Percentiles rank a stretch among this genome's conserved stretches.
These are phyloP conservation scores for Crucibulum cyathiforme DNA, from an alignment of 1,284 basidiomycete genomes.

Conservation along the genomic window DNA sequence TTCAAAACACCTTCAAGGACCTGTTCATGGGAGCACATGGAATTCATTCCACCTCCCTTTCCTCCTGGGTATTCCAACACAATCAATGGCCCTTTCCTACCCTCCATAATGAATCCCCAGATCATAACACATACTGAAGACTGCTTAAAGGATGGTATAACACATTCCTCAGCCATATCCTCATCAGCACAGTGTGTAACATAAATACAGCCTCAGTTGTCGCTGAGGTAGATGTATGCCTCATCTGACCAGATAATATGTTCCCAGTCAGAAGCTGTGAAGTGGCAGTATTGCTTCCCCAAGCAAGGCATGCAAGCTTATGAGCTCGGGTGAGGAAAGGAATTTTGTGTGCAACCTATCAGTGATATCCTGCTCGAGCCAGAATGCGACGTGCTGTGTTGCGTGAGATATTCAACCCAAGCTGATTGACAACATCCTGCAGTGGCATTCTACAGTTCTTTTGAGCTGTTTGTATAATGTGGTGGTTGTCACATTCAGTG, in stretches of 20 bases:
- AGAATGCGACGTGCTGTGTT: background rate
- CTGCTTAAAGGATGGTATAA: background rate
- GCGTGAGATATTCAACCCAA: background rate
- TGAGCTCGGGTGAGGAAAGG: conserved; percentile 6
- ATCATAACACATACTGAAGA: background rate
- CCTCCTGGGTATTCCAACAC: background rate
- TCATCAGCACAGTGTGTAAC: background rate
- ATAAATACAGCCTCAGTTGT: conserved; percentile 8
- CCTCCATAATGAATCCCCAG: background rate
- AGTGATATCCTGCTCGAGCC: conserved; percentile 7
- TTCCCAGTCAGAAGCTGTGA: conserved; percentile 2
- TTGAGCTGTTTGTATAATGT: background rate
- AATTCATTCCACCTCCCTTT: background rate
- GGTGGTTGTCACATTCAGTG: background rate
- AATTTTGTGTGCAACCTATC: conserved; percentile 8
- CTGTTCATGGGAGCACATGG: background rate
- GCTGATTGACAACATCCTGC: background rate
- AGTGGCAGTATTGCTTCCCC: background rate
- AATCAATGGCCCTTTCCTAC: background rate
- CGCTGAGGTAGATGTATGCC: conserved; percentile 13
- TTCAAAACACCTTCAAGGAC: background rate
- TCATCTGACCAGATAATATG: conserved; percentile 17
- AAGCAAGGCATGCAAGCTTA: background rate
- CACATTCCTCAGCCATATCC: background rate
- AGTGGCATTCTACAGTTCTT: background rate